phyloP scores from a whole-genome alignment of 2,329 filamentous ascomycete species.

The Trichothecium roseum region DNA sequence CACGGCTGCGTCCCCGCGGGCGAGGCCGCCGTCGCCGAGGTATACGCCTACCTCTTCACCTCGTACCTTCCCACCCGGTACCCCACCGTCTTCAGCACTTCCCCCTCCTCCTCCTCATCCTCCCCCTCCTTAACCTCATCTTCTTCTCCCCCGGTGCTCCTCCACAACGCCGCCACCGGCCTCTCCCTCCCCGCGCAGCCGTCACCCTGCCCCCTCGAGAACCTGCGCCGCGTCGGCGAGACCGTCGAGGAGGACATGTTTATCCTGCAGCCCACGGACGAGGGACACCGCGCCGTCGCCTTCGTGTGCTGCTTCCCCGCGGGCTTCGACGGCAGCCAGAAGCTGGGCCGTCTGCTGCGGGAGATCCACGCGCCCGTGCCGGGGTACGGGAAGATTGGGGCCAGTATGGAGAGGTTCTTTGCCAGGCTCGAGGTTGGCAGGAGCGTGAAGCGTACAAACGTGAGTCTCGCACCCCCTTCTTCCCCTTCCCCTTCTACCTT shows the following conservation, averaged over 20 bases:
- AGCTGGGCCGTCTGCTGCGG: conserved; percentile 35
- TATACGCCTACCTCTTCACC: conserved; percentile 35
- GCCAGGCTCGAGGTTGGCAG: conserved; percentile 34
- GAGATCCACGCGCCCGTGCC: conserved; percentile 44
- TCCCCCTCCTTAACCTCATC: too few species aligned
- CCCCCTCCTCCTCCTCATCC: too few species aligned
- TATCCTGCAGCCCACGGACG: conserved; percentile 29
- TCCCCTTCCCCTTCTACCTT: too few species aligned
- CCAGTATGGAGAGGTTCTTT: conserved; percentile 46
- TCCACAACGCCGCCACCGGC: conserved; percentile 30
- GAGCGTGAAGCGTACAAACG: conserved; percentile 39
- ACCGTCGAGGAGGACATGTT: conserved; percentile 47
- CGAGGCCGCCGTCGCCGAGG: conserved; percentile 30
- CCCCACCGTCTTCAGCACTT: conserved; percentile 35
- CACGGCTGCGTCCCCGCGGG: conserved; percentile 31
- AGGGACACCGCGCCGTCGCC: conserved; percentile 32
- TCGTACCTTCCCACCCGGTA: conserved; percentile 37
- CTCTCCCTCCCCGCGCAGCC: conserved; percentile 17
- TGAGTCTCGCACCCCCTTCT: too few species aligned
- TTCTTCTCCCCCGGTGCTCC: too few species aligned
- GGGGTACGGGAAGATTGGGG: conserved; percentile 41
- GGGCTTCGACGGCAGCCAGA: conserved; percentile 39
- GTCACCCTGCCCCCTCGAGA: conserved; percentile 5
- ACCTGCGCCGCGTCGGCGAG: conserved; percentile 32
- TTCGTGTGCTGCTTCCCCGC: conserved; percentile 42